These are phyloP conservation scores for Starmerella bombi DNA, from an alignment of 805 yeast species.

Conservation along the genomic window DNA sequence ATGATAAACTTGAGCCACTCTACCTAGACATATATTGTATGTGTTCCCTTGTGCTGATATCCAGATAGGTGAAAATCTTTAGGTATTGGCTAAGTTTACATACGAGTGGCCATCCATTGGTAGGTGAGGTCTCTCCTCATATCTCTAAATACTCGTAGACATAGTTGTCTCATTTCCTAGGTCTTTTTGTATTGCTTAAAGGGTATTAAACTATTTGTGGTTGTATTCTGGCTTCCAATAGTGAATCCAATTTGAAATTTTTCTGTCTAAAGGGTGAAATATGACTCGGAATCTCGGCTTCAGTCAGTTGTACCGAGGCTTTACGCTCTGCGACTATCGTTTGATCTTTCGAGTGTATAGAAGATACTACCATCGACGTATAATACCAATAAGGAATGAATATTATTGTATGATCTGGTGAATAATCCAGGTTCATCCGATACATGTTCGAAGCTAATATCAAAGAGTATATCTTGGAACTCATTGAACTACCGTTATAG, in stretches of 20 bases:
- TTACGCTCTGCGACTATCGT: not conserved
- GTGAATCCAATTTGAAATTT: not conserved
- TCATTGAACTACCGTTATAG: not conserved
- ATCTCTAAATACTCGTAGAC: not conserved
- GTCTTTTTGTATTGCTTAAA: not conserved
- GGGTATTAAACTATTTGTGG: not conserved
- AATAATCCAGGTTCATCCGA: not conserved
- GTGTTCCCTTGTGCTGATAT: not conserved
- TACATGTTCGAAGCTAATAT: not conserved
- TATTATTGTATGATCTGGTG: not conserved
- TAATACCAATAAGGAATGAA: not conserved
- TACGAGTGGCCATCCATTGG: too few species aligned
- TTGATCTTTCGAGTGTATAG: not conserved
- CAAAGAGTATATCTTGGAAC: not conserved
- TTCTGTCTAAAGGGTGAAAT: not conserved
- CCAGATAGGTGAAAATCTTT: too few species aligned
- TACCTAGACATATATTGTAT: not conserved
- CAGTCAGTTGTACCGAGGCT: not conserved
- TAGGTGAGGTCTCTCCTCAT: not conserved
- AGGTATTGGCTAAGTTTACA: too few species aligned
- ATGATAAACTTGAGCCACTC: not conserved
- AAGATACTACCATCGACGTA: not conserved
- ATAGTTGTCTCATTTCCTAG: not conserved
- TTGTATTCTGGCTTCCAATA: not conserved
- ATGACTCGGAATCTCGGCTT: not conserved